Evolutionary conservation across 2,329 filamentous ascomycete species (phyloP).

Genomic region (Hortaea werneckii): DNA sequence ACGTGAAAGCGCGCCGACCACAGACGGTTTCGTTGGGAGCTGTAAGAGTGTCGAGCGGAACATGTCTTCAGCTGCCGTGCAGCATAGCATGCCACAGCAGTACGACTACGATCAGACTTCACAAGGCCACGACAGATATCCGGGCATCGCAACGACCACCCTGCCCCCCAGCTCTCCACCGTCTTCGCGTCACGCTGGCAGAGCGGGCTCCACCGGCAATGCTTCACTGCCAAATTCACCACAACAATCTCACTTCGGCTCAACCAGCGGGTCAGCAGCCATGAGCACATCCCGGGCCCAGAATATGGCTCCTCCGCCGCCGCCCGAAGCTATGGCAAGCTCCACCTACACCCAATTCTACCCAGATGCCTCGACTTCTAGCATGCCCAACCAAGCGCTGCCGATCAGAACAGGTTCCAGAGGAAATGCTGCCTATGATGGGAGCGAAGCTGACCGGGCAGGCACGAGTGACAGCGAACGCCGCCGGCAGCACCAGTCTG

Average conservation of each 20-base stretch:
- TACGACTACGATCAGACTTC: slow-evolving; percentile 5
- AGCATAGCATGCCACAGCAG: slow-evolving; percentile 18
- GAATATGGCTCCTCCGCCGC: slow-evolving; percentile 28
- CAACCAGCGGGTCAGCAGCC: slow-evolving; percentile 26
- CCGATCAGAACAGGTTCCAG: slow-evolving; percentile 19
- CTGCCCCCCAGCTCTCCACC: slow-evolving; percentile 21
- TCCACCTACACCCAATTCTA: slow-evolving; percentile 67
- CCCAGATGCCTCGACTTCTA: slow-evolving; percentile 14
- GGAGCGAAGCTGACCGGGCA: slow-evolving; percentile 29
- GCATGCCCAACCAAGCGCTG: slow-evolving; percentile 11
- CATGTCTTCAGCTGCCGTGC: slow-evolving; percentile 26
- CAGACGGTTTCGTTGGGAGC: too few relatives aligned
- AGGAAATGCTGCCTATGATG: slow-evolving; percentile 26
- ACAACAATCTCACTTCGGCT: slow-evolving; percentile 21
- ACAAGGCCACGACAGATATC: slow-evolving; percentile 9
- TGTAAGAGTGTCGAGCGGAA: too few relatives aligned
- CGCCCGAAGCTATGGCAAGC: slow-evolving; percentile 52
- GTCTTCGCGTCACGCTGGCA: slow-evolving; percentile 27
- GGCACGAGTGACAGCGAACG: slow-evolving; percentile 27
- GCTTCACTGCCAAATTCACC: slow-evolving; percentile 31
- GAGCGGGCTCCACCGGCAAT: slow-evolving; percentile 29
- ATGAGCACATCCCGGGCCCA: slow-evolving; percentile 39
- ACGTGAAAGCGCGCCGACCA: too few relatives aligned
- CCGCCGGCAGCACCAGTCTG: slow-evolving; percentile 27
- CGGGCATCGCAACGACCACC: not conserved